Percentiles rank a stretch among this genome's conserved stretches.
These are phyloP conservation scores for Sporothrix schenckii DNA, from an alignment of 2,329 filamentous ascomycete species.

Conservation along the genomic window DNA sequence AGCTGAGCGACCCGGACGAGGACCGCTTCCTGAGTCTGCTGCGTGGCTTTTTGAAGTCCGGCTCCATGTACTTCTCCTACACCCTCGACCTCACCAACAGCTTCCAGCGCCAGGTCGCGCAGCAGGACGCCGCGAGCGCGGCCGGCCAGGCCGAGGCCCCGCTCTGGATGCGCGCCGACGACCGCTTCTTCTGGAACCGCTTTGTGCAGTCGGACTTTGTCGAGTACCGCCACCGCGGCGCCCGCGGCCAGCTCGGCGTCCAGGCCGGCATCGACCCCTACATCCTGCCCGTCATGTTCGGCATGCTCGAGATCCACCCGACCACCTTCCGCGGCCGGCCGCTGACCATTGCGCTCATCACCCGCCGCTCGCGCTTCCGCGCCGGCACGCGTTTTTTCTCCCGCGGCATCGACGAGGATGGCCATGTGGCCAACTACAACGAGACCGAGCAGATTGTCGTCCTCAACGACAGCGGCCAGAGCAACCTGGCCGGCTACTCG, in stretches of 20 bases:
- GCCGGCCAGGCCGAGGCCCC: conserved; percentile 52
- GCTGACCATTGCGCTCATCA: conserved; percentile 84
- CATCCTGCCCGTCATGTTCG: conserved; percentile 93
- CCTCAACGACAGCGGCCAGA: conserved; percentile 75
- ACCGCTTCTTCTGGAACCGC: conserved; percentile 98
- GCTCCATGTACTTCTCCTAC: conserved; percentile 98
- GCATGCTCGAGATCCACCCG: conserved; percentile 88
- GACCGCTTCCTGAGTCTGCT: conserved; percentile 85
- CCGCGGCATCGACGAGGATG: conserved; percentile 87
- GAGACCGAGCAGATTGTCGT: conserved; percentile 94
- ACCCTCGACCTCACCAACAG: conserved; percentile 94
- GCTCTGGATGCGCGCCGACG: conserved; percentile 89
- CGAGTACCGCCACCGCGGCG: conserved; percentile 72
- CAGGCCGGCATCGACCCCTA: conserved; percentile 84
- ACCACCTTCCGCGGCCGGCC: conserved; percentile 83
- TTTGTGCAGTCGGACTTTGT: conserved; percentile 91
- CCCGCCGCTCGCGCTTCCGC: conserved; percentile 82
- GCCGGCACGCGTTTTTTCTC: conserved; percentile 95
- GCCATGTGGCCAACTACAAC: conserved; percentile 98
- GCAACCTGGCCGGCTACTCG: conserved; percentile 77
- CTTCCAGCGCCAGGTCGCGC: conserved; percentile 88
- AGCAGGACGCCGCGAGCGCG: conserved; percentile 56
- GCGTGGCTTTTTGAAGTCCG: conserved; percentile 76
- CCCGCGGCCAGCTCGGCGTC: conserved; percentile 65
- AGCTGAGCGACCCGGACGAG: conserved; percentile 90